Conservation (phyloP, 2,329 filamentous ascomycete genomes). For the Phaeosphaeriaceae sp. region DNA sequence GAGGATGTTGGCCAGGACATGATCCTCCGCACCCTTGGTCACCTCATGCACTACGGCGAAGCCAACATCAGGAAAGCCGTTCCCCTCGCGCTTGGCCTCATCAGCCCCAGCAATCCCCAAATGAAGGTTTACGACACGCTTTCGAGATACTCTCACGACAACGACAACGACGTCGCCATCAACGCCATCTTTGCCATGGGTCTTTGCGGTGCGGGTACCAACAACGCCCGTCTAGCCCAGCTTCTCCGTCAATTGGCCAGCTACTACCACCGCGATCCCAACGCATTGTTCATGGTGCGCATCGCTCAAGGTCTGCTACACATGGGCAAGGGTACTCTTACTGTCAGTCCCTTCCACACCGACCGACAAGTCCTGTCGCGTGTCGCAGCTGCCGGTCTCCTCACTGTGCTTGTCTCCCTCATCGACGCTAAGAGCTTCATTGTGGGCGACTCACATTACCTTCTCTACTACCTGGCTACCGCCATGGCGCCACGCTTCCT, state of each 20-base stretch:
- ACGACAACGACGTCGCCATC: conserved; percentile 96
- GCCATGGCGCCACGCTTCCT: conserved; percentile 98
- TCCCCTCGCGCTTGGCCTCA: conserved; percentile 92
- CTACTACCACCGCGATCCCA: conserved; percentile 97
- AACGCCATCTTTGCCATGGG: conserved; percentile 99
- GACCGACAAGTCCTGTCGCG: conserved; percentile 94
- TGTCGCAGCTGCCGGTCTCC: conserved; percentile 85
- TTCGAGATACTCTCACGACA: conserved; percentile 97
- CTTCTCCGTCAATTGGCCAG: conserved; percentile 92
- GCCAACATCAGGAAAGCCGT: conserved; percentile 96
- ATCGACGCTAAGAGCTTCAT: conserved; percentile 93
- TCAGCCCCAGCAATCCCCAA: conserved; percentile 97
- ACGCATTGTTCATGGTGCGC: conserved; percentile 97
- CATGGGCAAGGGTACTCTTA: conserved; percentile 98
- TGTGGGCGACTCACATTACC: conserved; percentile 79
- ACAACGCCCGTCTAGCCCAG: conserved; percentile 96
- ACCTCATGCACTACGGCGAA: conserved; percentile 99
- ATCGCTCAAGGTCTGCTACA: conserved; percentile 97
- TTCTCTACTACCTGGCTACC: conserved; percentile 95
- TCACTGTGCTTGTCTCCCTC: conserved; percentile 89
- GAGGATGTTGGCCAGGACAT: conserved; percentile 99
- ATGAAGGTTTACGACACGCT: conserved; percentile 99
- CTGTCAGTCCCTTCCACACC: conserved; percentile 98
- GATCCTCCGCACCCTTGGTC: conserved; percentile 95
- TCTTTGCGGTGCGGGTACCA: conserved; percentile 92